These are phyloP conservation scores for Cucumis hystrix DNA, from an alignment of 306 rosid species.

Conservation along the genomic window DNA sequence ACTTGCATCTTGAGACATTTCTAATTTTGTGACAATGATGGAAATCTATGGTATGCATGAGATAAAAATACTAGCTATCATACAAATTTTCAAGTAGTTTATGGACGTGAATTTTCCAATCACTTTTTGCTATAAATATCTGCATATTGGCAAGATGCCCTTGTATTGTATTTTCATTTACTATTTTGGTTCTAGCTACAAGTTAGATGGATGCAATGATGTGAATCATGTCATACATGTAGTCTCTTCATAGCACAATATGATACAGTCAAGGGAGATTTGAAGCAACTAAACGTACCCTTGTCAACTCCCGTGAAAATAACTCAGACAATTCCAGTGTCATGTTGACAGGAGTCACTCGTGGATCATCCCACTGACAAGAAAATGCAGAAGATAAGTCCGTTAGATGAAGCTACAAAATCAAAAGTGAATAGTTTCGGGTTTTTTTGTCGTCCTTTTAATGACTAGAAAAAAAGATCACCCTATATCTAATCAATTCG, in stretches of 20 bases:
- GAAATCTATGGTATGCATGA: neutral
- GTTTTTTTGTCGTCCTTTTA: neutral
- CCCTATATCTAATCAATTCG: slow-evolving; percentile 85
- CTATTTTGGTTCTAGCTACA: neutral
- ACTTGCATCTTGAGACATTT: neutral
- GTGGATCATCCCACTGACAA: slow-evolving; percentile 89
- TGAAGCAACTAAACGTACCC: slow-evolving; percentile 44
- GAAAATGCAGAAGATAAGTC: slow-evolving; percentile 11
- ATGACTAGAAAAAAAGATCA: slow-evolving; percentile 16
- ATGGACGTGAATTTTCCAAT: neutral
- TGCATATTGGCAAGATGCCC: neutral
- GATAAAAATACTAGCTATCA: neutral
- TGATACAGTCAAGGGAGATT: slow-evolving; percentile 13
- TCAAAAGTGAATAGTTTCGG: neutral
- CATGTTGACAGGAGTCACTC: slow-evolving; percentile 77
- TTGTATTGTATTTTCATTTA: neutral
- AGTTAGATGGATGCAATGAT: neutral
- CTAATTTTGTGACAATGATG: neutral
- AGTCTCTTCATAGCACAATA: neutral
- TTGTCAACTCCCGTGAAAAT: slow-evolving; percentile 82
- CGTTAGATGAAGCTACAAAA: slow-evolving; percentile 1
- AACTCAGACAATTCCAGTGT: slow-evolving; percentile 82
- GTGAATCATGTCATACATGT: neutral
- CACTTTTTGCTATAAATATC: neutral
- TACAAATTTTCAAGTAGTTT: neutral